Conservation (phyloP, 108 stramenopile species). For the Nannochloropsis granulata region DNA sequence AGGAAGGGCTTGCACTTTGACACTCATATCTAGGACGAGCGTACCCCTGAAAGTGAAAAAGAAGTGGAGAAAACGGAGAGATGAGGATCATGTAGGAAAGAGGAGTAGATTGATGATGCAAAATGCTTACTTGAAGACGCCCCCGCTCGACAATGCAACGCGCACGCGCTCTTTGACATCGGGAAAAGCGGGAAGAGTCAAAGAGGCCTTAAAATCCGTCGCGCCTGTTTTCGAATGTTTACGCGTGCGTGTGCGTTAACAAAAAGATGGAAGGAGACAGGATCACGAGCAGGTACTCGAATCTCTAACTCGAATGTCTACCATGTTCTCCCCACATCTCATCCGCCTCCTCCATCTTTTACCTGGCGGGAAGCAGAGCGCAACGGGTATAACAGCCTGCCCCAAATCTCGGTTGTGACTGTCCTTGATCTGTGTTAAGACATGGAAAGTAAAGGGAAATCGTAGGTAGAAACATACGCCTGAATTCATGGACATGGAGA, state of each 20-base stretch:
- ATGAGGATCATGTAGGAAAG: not conserved
- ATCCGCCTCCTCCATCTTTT: not conserved
- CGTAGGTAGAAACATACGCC: too few species aligned
- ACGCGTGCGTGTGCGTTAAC: not conserved
- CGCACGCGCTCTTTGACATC: not conserved
- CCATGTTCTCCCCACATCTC: not conserved
- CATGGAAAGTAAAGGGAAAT: too few species aligned
- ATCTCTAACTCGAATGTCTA: not conserved
- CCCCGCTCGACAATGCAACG: not conserved
- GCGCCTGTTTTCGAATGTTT: too few species aligned
- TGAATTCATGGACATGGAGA: too few species aligned
- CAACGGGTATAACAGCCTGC: not conserved
- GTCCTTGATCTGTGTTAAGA: not conserved
- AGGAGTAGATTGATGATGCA: not conserved
- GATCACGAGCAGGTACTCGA: not conserved
- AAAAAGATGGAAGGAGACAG: not conserved
- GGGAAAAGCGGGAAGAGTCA: not conserved
- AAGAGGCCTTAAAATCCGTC: not conserved
- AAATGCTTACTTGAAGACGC: not conserved
- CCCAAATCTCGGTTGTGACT: not conserved
- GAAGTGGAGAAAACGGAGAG: not conserved
- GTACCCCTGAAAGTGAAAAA: not conserved
- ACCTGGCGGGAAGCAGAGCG: not conserved
- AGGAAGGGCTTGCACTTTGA: not conserved
- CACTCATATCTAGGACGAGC: not conserved